Conservation (phyloP, 2,329 filamentous ascomycete genomes). For the Penicillium italicum region DNA sequence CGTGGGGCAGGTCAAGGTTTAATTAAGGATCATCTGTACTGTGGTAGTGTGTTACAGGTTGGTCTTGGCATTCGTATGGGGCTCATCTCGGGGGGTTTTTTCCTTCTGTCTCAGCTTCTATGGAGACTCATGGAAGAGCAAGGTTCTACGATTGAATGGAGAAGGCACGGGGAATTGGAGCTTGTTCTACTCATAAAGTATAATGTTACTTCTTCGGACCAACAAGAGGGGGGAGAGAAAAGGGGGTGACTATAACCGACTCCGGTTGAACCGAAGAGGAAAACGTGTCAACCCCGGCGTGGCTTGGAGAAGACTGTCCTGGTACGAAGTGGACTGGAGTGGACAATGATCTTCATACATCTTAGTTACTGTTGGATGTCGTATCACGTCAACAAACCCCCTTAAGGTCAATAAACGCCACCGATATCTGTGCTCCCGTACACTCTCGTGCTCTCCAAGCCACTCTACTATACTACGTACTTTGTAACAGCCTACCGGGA, state of each 20-base stretch:
- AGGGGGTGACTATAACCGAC: conserved; percentile 5
- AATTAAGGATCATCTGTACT: conserved; percentile 38
- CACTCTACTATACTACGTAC: background rate
- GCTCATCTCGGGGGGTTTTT: conserved; percentile 17
- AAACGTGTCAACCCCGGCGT: conserved; percentile 11
- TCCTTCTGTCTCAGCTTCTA: conserved; percentile 10
- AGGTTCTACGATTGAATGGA: background rate
- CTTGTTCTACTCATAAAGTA: background rate
- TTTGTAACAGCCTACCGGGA: background rate
- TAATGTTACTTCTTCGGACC: background rate
- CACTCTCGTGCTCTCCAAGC: background rate
- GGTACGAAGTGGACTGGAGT: background rate
- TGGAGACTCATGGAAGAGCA: background rate
- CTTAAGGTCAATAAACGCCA: conserved; percentile 9
- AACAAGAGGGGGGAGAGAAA: background rate
- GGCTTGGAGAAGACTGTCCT: conserved; percentile 5
- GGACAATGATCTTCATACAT: conserved; percentile 17
- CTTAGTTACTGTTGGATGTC: background rate
- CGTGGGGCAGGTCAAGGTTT: conserved; percentile 34
- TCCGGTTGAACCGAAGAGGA: background rate
- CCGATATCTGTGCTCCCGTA: background rate
- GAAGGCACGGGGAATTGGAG: conserved; percentile 8
- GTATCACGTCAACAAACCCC: conserved; percentile 10
- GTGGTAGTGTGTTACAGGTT: conserved; percentile 31
- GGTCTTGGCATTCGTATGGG: conserved; percentile 24